Conservation (phyloP, 225 moss, liverwort and hornwort genomes). For the Antitrichia curtipendula region DNA sequence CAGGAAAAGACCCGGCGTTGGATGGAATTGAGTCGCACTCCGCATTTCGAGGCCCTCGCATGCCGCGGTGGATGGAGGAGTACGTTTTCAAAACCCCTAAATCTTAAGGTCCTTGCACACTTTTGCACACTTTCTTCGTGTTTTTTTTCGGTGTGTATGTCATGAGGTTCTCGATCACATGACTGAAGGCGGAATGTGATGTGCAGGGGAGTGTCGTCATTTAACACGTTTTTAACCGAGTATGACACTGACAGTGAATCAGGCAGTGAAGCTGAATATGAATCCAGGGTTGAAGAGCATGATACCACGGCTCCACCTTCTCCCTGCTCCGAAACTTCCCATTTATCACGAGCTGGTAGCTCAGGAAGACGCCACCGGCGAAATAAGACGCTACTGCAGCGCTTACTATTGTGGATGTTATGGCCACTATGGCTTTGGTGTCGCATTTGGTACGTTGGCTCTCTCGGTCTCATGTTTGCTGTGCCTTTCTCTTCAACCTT, state of each 20-base stretch:
- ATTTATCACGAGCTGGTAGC: constrained; percentile 40
- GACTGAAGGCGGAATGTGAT: neutral
- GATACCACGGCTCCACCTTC: constrained; percentile 40
- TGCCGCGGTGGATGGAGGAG: constrained; percentile 97
- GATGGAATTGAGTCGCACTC: constrained; percentile 62
- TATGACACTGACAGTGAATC: constrained; percentile 56
- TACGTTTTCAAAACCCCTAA: constrained; percentile 9
- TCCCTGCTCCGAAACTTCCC: constrained; percentile 33
- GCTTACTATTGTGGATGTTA: constrained; percentile 28
- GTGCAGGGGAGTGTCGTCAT: constrained; percentile 85
- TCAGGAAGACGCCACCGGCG: constrained; percentile 35
- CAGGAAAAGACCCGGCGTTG: constrained; percentile 40
- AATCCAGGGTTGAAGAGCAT: constrained; percentile 31
- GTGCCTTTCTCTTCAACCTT: neutral
- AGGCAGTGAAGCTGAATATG: constrained; percentile 32
- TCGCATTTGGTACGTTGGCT: neutral
- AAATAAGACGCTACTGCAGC: constrained; percentile 25
- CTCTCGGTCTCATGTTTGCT: neutral
- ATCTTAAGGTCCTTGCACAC: neutral
- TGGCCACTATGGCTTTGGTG: constrained; percentile 45
- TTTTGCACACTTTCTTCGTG: neutral
- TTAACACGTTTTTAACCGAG: constrained; percentile 52
- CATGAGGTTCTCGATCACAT: neutral
- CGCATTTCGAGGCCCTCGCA: constrained; percentile 64
- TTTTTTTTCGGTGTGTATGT: neutral